Evolutionary conservation across 2,329 filamentous ascomycete genomes (phyloP), one percentile per base, ranked within the genome.

Genomic region (Aspergillus vadensis): DNA sequence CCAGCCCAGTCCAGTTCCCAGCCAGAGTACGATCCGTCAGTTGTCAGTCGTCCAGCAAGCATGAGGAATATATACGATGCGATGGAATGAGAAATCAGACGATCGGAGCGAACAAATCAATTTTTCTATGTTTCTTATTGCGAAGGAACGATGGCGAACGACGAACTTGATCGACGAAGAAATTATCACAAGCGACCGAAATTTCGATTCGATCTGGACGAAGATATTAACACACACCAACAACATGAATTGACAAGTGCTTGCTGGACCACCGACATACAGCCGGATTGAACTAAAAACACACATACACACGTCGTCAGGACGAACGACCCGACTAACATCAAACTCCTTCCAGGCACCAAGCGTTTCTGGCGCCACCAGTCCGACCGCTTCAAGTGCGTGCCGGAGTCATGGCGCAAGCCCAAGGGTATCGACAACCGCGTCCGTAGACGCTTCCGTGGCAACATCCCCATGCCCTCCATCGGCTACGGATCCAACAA

Each of bases 361-460:
- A 92, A 93, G 88, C 87, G 86, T 85, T 99, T 98, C 90, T 88
- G 88, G 83, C 91, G 95, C 81, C 95, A 99, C 86, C 95, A 99
- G 89, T 91, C 87, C 82, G 95, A 98, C 84, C 89, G 89, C 80
- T 99, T 96, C 87, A 97, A 89, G 85, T 89, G 95, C 80, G 89
- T 98, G 73, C 89, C 86, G 79, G 80, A 90, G 72, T 89, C 87
- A 87, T 99, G 95, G 95, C 91, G 95, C 85, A 99, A 98, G 88
- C 95, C 95, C 74, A 99, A 99, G 91, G 95, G 95, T 92, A 99
- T 99, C 83, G 95, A 99, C 85, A 96, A 93, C 86, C 86, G 91
- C 77, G 94, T 99, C 80, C 91, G 95, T 81, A 89, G 95, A 87
- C 91, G 95, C 73, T 99, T 99, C 88, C 92, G 91, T 84, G 92